Conservation (phyloP, 371 early-diverging fungal species). For the Saksenaea oblongispora region DNA sequence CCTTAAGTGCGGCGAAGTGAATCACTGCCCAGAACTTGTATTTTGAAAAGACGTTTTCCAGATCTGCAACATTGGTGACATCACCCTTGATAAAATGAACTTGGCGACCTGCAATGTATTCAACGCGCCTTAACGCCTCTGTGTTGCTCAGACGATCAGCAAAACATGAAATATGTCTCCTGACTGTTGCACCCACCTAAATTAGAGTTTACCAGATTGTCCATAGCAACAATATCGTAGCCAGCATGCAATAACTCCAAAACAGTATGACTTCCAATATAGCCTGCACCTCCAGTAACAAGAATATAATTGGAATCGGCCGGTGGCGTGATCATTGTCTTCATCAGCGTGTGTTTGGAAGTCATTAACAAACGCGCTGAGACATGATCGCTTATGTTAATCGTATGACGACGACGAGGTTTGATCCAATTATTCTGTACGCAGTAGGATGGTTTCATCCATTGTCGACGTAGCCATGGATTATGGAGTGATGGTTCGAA, state of each 20-base stretch:
- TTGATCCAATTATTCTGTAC: background rate
- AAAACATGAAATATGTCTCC: background rate
- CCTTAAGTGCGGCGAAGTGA: constrained; percentile 90
- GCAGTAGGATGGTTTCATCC: background rate
- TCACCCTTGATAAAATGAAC: constrained; percentile 46
- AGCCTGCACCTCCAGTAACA: constrained; percentile 91
- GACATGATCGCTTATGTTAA: background rate
- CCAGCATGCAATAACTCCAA: constrained; percentile 73
- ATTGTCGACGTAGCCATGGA: background rate
- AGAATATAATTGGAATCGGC: constrained; percentile 53
- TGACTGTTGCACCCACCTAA: constrained; percentile 30
- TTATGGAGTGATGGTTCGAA: background rate
- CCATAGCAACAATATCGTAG: constrained; percentile 77
- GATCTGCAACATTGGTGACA: constrained; percentile 41
- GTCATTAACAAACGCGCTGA: background rate
- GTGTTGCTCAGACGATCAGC: constrained; percentile 6
- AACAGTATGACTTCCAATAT: constrained; percentile 90
- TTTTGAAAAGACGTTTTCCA: constrained; percentile 65
- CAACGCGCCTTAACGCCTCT: constrained; percentile 53
- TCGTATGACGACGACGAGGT: background rate
- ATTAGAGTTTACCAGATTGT: constrained; percentile 74
- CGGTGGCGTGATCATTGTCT: background rate
- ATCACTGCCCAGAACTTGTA: constrained; percentile 78
- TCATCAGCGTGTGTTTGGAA: background rate
- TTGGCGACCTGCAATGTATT: constrained; percentile 40